Evolutionary conservation across 805 yeast species (phyloP), one percentile per base, ranked within the genome.

Genomic region (Candida ascalaphidarum): DNA sequence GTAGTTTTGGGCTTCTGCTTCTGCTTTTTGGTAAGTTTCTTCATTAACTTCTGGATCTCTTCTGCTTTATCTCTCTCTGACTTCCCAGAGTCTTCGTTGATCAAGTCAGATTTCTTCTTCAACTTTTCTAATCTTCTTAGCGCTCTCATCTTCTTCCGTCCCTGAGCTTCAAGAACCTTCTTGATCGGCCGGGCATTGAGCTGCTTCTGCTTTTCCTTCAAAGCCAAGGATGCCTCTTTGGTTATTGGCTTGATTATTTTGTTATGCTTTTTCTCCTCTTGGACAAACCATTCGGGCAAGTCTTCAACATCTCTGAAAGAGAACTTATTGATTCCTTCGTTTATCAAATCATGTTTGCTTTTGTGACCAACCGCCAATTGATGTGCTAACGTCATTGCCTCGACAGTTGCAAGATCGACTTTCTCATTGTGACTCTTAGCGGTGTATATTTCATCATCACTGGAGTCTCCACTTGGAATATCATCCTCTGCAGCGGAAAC

Each of bases 371-470:
- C 55, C 0, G 97, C 98, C 22, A 92, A 67, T 55, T 92, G 86
- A 50, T 92, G 99, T 0, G 98, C 98, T 44, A 92, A 62, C 0
- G 98, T 92, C 99, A 92, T 92, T 4, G 96, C 96, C 52, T 86
- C 94, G 1, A 81, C 94, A 2, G 96, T 86, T 12, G 92, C 94
- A 35, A 88, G 63, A 38, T 84, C 95, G 27, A 84, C 76, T 35
- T 74, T 80, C 29, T 73, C 66, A 33, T 71, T 61, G 39, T 81
- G 83, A 53, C 59, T 40, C 50, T 61, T 44, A 27, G 61, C 43
- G 48, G 50, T 44, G 58, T 63, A 37, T 16, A 75, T 81, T 28
- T 65, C 75, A 19, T 74, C 81, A 3, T 72, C 64, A 39, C 69
- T 74, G 33, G 55, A 52, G 32, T 65, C 74, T 26, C 60, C 69